phyloP scores from a whole-genome alignment of 148 eudicot genomes.

The Rhododendron vialii region DNA sequence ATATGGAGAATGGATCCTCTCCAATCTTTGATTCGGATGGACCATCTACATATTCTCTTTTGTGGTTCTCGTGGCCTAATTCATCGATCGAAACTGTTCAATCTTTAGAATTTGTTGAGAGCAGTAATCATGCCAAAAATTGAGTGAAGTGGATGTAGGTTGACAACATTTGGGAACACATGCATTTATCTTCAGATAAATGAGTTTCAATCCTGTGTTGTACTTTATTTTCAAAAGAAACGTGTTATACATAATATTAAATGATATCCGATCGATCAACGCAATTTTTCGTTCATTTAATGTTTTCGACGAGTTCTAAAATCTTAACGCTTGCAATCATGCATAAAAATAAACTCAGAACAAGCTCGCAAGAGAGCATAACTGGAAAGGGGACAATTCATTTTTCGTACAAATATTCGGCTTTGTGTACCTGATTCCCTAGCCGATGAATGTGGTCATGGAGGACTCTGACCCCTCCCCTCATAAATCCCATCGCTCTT shows the following conservation, averaged over 20 bases:
- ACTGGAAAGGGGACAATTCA: not conserved
- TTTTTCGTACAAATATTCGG: not conserved
- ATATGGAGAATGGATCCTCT: no score
- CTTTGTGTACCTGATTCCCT: not conserved
- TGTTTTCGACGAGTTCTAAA: not conserved
- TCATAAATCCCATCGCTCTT: not conserved
- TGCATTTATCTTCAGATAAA: not conserved
- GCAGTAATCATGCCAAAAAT: no score
- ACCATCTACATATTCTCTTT: no score
- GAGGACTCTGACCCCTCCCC: not conserved
- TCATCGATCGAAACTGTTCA: no score
- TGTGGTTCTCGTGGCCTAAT: no score
- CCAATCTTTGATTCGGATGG: no score
- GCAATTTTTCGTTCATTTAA: not conserved
- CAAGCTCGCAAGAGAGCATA: not conserved
- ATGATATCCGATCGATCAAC: no score
- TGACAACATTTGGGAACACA: no score
- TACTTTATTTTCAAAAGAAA: not conserved
- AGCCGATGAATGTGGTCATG: not conserved
- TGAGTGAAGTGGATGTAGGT: no score
- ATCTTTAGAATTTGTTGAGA: no score
- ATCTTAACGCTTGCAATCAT: not conserved
- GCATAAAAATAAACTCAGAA: not conserved
- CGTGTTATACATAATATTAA: not conserved
- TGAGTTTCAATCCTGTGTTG: not conserved